Base-by-base conservation (phyloP, 805 yeast species). In the Starmera amethionina region DNA sequence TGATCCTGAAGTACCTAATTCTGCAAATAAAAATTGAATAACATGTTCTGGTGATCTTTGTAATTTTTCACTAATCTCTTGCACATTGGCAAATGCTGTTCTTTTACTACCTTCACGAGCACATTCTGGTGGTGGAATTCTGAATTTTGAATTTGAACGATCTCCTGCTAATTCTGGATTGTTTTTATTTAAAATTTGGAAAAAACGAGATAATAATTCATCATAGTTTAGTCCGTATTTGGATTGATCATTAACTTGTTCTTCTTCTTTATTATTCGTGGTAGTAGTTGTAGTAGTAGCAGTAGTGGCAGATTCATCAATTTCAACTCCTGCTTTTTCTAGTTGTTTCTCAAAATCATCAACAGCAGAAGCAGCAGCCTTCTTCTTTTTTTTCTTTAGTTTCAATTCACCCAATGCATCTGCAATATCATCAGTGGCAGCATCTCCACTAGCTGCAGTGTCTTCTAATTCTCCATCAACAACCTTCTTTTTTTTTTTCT, bases 101-200 rank as follows among this genome's bases (percentile, higher is more conserved):
- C 89, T 93, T 69, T 93, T 93, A 59, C 79, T 78, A 65, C 98
- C 97, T 69, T 93, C 99, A 71, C 98, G 88, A 64, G 82, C 82
- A 63, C 95, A 93, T 49, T 82, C 73, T 46, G 99, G 99, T 34
- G 97, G 97, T 39, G 98, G 98, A 56, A 93, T 88, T 73, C 90
- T 83, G 68, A 89, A 82, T 67, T 90, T 89, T 40, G 87, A 78
- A 34, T 95, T 90, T 28, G 85, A 73, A 65, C 95, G 80, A 61
- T 90, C 97, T 60, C 97, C 97, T 35, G 97, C 98, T 56, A 93
- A 76, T 64, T 93, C 98, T 46, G 99, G 99, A 69, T 93, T 93
- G 67, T 90, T 90, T 47, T 86, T 81, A 56, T 85, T 87, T 58
- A 93, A 73, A 45, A 90, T 81, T 40, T 68, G 65, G 70, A 89